phyloP scores from a whole-genome alignment of 2,329 filamentous ascomycete genomes.

The Fusarium algeriense region DNA sequence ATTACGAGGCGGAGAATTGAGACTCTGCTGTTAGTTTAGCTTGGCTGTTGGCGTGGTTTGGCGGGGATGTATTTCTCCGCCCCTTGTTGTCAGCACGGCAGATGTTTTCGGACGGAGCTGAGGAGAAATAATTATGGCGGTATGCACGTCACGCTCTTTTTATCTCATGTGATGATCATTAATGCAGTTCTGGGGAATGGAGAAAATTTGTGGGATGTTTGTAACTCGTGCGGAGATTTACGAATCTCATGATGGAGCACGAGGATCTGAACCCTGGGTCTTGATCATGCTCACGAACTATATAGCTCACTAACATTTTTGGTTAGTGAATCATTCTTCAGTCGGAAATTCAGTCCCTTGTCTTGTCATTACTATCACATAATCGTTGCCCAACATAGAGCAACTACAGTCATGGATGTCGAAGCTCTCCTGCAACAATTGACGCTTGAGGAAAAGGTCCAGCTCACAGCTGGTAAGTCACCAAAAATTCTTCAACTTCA shows the following conservation, averaged over 20 bases:
- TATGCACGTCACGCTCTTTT: not conserved
- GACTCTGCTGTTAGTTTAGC: not conserved
- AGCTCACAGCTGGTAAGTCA: not conserved
- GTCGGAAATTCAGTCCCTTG: not conserved
- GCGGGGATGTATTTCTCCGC: not conserved
- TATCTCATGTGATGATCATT: not conserved
- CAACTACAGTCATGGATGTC: not conserved
- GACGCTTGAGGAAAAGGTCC: constrained; percentile 4
- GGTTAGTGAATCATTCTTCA: not conserved
- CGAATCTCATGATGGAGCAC: not conserved
- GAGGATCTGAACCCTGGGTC: not conserved
- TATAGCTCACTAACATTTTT: not conserved
- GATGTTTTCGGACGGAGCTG: not conserved
- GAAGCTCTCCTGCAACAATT: constrained; percentile 1
- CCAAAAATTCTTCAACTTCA: no score
- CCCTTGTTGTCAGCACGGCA: not conserved
- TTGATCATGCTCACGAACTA: not conserved
- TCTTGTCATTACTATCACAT: not conserved
- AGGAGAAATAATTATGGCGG: not conserved
- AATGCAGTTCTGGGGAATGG: not conserved
- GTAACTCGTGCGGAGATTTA: not conserved
- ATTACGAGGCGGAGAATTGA: not conserved
- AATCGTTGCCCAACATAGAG: not conserved
- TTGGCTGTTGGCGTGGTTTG: no score
- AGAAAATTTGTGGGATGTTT: not conserved